A percentile compares a stretch with the other conserved stretches of the same genome.
Conservation (phyloP, 352 stramenopile genomes). For the Phytophthora nicotianae region DNA sequence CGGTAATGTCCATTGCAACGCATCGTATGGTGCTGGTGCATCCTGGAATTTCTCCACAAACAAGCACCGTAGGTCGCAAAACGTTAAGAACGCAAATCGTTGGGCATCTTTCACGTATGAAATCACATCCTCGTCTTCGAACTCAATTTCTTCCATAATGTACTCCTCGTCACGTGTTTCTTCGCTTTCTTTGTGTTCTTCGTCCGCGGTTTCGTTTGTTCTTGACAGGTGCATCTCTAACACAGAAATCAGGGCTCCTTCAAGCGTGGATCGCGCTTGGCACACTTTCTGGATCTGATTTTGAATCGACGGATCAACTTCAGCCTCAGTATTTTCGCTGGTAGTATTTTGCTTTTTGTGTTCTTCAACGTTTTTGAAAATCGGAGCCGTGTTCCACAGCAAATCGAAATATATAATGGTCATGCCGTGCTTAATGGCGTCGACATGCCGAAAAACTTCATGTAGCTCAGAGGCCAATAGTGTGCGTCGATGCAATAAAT, state of each 20-base stretch:
- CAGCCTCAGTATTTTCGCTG: slow-evolving; percentile 2
- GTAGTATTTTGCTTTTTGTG: slow-evolving; percentile 27
- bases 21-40: slow-evolving; percentile 55
- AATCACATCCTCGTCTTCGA: slow-evolving; percentile 57
- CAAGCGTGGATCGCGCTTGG: slow-evolving; percentile 45
- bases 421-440: slow-evolving; percentile 70
- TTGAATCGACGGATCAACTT: slow-evolving; percentile 16
- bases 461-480: slow-evolving; percentile 54
- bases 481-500: slow-evolving; percentile 58
- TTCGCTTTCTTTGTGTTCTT: slow-evolving; percentile 41
- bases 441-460: slow-evolving; percentile 53
- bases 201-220: slow-evolving; percentile 24
- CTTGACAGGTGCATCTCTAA: slow-evolving; percentile 80
- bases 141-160: slow-evolving; percentile 73
- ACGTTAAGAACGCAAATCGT: slow-evolving; percentile 70
- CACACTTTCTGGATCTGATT: slow-evolving; percentile 52
- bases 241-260: slow-evolving; percentile 67
- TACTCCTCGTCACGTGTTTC: slow-evolving; percentile 32
- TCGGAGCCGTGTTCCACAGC: slow-evolving; percentile 67
- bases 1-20: slow-evolving; percentile 69
- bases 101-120: slow-evolving; percentile 71
- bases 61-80: slow-evolving; percentile 81
- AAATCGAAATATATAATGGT: slow-evolving; percentile 78
- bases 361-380: slow-evolving; percentile 60
- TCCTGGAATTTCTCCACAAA: slow-evolving; percentile 87